phyloP scores from a whole-genome alignment of 768 basidiomycete genomes.

The Boletales sp. region DNA sequence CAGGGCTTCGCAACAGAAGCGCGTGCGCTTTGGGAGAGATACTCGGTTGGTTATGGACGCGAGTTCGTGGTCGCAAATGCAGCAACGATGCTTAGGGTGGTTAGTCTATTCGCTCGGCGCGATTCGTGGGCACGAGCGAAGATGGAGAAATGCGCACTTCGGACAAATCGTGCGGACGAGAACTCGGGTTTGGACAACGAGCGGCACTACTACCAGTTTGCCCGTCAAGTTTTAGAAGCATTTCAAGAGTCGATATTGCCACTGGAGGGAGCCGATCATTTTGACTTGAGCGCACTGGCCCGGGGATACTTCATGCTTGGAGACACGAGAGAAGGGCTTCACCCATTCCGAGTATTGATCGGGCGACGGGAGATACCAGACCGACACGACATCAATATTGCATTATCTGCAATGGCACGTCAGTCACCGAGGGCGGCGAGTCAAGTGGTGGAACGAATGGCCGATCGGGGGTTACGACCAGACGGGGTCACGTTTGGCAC shows the following conservation, averaged over 20 bases:
- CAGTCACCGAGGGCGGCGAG: constrained; percentile 45
- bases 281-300: constrained; percentile 55
- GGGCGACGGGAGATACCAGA: constrained; percentile 54
- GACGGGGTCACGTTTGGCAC: constrained; percentile 58
- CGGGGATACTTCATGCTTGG: constrained; percentile 60
- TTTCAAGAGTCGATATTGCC: constrained; percentile 46
- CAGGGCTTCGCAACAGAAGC: constrained; percentile 47
- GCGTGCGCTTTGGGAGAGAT: constrained; percentile 56
- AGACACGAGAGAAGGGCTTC: constrained; percentile 43
- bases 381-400: constrained; percentile 61
- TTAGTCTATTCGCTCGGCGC: constrained; percentile 38
- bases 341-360: constrained; percentile 44
- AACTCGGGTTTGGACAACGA: constrained; percentile 1
- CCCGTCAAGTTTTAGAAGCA: constrained; percentile 40
- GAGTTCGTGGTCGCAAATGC: constrained; percentile 43
- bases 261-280: constrained; percentile 44
- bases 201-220: constrained; percentile 33
- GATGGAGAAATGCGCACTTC: constrained; percentile 3
- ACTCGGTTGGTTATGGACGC: constrained; percentile 40
- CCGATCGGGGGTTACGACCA: constrained; percentile 43
- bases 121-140: constrained; percentile 16
- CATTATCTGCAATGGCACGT: constrained; percentile 50
- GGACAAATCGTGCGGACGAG: background rate
- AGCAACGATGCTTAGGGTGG: constrained; percentile 39
- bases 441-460: constrained; percentile 50